Evolutionary conservation across 2,329 filamentous ascomycete genomes (phyloP), one percentile per base, ranked within the genome.

Genomic region (Tolypocladium amazonense): DNA sequence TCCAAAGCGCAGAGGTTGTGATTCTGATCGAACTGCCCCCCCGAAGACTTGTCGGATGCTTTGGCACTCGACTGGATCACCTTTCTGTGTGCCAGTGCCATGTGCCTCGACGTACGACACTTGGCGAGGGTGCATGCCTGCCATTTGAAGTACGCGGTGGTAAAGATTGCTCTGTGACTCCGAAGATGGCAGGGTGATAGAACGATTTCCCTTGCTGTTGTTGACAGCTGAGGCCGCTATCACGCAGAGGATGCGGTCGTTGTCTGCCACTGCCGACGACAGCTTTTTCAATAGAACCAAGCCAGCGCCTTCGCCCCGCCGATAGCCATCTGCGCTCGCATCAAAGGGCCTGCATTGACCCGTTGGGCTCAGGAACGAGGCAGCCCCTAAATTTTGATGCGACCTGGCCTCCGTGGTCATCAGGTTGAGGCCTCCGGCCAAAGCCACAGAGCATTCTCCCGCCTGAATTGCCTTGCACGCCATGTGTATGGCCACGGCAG

Each of bases 241-340:
- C 0, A 79, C 72, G 9, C 72, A 81, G 1, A 77, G 60, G 37
- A 84, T 76, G 3, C 70, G 70, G 62, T 85, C 79, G 1, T 78
- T 78, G 56, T 84, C 81, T 2, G 73, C 73, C 23, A 77, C 58
- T 4, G 83, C 83, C 64, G 79, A 74, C 18, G 72, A 68, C 0
- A 83, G 68, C 1, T 64, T 70, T 68, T 83, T 84, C 0, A 85
- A 61, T 1, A 81, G 62, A 0, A 84, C 62, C 0, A 72, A 63
- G 0, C 66, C 77, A 4, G 73, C 67, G 0, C 77, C 81, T 54
- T 85, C 81, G 0, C 75, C 79, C 2, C 81, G 72, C 9, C 75
- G 79, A 62, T 83, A 84, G 0, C 81, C 82, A 61, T 79, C 73
- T 6, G 68, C 71, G 0, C 27, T 12, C 2, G 60, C 65, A 27